phyloP scores from a whole-genome alignment of 768 basidiomycete species.

The Leucosporidium yakuticum region DNA sequence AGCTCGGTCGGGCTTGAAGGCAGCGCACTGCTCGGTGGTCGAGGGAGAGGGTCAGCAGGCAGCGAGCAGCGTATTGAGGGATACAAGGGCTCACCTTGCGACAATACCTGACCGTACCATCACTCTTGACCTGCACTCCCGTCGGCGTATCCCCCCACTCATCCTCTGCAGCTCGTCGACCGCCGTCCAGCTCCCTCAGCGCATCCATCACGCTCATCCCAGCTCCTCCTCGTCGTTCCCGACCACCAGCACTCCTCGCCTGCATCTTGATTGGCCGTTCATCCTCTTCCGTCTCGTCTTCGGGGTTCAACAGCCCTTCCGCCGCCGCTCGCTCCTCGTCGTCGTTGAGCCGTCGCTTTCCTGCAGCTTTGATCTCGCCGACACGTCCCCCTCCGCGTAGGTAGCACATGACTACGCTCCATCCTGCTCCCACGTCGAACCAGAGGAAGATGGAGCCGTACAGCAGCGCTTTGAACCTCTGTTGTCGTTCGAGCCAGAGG shows the following conservation, averaged over 20 bases:
- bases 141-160: neutral
- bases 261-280: neutral
- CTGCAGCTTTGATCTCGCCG: neutral
- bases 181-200: neutral
- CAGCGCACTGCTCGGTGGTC: conserved; percentile 15
- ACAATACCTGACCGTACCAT: neutral
- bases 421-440: neutral
- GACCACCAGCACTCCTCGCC: neutral
- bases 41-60: neutral
- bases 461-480: too few species aligned
- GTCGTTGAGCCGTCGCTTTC: neutral
- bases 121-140: neutral
- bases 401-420: neutral
- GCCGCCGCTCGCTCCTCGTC: neutral
- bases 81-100: neutral
- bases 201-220: neutral
- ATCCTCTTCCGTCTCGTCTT: too few species aligned
- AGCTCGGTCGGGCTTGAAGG: conserved; percentile 29
- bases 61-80: neutral
- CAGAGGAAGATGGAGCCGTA: neutral
- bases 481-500: neutral
- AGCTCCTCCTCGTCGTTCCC: neutral
- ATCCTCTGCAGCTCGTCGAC: neutral
- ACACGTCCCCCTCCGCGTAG: neutral
- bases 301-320: neutral